These are phyloP conservation scores for Elaeagnus macrophylla DNA, from an alignment of 306 rosid species.

Conservation along the genomic window DNA sequence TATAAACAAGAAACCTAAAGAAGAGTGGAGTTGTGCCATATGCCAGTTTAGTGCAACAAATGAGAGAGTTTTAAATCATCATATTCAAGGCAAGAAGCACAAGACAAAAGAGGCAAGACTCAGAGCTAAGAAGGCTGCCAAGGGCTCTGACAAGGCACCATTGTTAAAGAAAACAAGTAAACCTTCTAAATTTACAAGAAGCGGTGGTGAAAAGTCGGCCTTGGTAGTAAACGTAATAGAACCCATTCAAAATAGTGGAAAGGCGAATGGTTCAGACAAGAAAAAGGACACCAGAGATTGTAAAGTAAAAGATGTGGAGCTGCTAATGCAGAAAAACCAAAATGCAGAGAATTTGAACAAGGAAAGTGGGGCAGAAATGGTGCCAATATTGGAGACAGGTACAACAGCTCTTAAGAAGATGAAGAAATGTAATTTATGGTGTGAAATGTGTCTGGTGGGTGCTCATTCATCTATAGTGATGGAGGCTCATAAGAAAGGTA, in stretches of 20 bases:
- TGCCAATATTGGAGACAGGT: neutral
- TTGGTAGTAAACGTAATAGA: slow-evolving; percentile 12
- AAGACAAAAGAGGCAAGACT: slow-evolving; percentile 35
- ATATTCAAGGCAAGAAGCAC: slow-evolving; percentile 66
- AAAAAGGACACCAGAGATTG: slow-evolving; percentile 2
- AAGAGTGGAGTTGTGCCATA: slow-evolving; percentile 52
- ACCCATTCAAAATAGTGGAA: slow-evolving; percentile 6
- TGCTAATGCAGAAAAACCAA: slow-evolving; percentile 12
- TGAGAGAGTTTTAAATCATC: slow-evolving; percentile 29
- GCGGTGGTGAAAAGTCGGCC: slow-evolving; percentile 7
- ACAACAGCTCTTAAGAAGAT: neutral
- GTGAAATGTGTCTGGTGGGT: slow-evolving; percentile 28
- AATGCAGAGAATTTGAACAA: slow-evolving; percentile 5
- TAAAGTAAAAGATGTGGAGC: slow-evolving; percentile 13
- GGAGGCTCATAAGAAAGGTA: slow-evolving; percentile 34
- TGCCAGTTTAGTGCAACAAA: slow-evolving; percentile 35
- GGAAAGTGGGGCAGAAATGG: slow-evolving; percentile 3
- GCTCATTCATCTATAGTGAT: slow-evolving; percentile 3
- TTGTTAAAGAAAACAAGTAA: slow-evolving; percentile 11
- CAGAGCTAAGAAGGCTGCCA: slow-evolving; percentile 10
- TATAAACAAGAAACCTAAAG: slow-evolving; percentile 34
- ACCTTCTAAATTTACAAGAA: slow-evolving; percentile 8
- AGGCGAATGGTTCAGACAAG: slow-evolving; percentile 5
- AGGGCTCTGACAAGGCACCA: slow-evolving; percentile 7
- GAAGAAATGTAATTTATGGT: slow-evolving; percentile 23